phyloP scores from a whole-genome alignment of 495 filamentous ascomycete genomes.

The Immersiella caudata region DNA sequence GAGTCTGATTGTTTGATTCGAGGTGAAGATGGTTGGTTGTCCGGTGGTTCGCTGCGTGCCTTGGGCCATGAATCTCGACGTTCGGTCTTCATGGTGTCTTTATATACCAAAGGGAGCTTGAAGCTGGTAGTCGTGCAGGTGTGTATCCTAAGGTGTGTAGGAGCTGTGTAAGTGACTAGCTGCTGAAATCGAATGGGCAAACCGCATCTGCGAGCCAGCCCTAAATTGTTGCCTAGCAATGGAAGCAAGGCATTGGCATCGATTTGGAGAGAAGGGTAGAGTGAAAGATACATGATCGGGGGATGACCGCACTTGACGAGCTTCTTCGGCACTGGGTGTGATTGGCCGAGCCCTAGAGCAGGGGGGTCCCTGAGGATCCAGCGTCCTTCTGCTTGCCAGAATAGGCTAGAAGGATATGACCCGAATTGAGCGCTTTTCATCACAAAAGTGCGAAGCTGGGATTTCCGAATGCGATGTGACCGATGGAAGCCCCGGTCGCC shows the following conservation, averaged over 20 bases:
- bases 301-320: not conserved
- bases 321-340: not conserved
- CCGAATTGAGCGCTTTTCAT: not conserved
- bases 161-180: too few relatives aligned
- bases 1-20: constrained; percentile 21
- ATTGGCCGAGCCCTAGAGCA: not conserved
- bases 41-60: constrained; percentile 8
- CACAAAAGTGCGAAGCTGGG: not conserved
- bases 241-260: not conserved
- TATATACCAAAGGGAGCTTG: constrained; percentile 3
- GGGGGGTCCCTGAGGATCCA: too few relatives aligned
- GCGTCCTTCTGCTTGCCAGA: not conserved
- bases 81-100: constrained; percentile 21
- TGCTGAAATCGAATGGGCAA: not conserved
- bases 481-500: not conserved
- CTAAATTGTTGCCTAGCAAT: not conserved
- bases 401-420: constrained; percentile 7
- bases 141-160: not conserved
- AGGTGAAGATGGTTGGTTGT: constrained; percentile 7
- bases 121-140: not conserved
- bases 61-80: constrained; percentile 19
- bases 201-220: not conserved
- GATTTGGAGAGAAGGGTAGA: not conserved
- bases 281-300: not conserved
- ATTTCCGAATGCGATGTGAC: constrained; percentile 8